These are phyloP conservation scores for Epichloe scottii DNA, from an alignment of 2,329 filamentous ascomycete genomes.

Conservation along the genomic window DNA sequence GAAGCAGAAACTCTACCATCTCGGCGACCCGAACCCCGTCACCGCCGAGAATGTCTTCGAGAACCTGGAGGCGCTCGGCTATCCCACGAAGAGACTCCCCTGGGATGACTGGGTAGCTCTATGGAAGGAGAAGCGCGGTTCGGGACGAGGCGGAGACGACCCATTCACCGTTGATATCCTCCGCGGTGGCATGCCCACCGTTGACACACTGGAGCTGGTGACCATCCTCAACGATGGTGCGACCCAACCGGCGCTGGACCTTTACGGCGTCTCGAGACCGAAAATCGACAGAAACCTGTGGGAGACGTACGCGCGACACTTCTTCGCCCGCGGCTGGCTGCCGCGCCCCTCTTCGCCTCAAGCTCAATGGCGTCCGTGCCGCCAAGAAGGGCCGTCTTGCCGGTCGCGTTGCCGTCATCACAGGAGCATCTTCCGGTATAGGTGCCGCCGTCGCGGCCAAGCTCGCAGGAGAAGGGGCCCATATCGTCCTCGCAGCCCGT, in stretches of 20 bases:
- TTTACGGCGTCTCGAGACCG: slow-evolving; percentile 45
- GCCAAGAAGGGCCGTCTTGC: slow-evolving; percentile 43
- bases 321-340: slow-evolving; percentile 70
- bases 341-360: slow-evolving; percentile 44
- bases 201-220: slow-evolving; percentile 57
- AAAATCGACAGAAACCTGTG: slow-evolving; percentile 59
- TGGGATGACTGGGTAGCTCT: slow-evolving; percentile 65
- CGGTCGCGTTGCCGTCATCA: slow-evolving; percentile 63
- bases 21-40: slow-evolving; percentile 61
- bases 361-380: slow-evolving; percentile 13
- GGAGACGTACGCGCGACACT: slow-evolving; percentile 68
- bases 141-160: slow-evolving; percentile 52
- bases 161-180: slow-evolving; percentile 70
- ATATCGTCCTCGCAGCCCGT: slow-evolving; percentile 60
- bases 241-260: slow-evolving; percentile 46
- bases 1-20: slow-evolving; percentile 56
- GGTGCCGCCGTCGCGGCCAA: slow-evolving; percentile 61
- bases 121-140: slow-evolving; percentile 60
- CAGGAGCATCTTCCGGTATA: slow-evolving; percentile 68
- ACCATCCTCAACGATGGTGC: slow-evolving; percentile 61
- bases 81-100: slow-evolving; percentile 49
- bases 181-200: slow-evolving; percentile 66
- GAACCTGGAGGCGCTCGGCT: slow-evolving; percentile 53
- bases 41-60: slow-evolving; percentile 54
- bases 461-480: slow-evolving; percentile 57